These are phyloP conservation scores for Kluyveromyces wickerhamii DNA, from an alignment of 805 yeast genomes.

Conservation along the genomic window DNA sequence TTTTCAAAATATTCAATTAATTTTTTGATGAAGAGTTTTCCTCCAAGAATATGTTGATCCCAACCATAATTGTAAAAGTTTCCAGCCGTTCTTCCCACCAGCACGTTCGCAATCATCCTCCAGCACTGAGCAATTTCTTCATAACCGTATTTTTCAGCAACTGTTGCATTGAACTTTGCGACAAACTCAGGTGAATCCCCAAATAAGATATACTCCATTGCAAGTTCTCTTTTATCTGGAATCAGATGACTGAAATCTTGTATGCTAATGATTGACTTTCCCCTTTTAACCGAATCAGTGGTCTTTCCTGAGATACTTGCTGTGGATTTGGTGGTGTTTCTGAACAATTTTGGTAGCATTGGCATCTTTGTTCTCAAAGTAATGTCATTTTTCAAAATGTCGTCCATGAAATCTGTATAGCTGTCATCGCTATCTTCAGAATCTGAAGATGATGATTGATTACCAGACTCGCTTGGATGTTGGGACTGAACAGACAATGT, in stretches of 20 bases:
- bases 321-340: conserved; percentile 19
- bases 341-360: conserved; percentile 31
- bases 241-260: conserved; percentile 61
- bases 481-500: conserved; percentile 15
- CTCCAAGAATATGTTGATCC: conserved; percentile 79
- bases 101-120: conserved; percentile 45
- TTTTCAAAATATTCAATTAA: conserved; percentile 58
- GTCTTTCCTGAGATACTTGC: conserved; percentile 21
- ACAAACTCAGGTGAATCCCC: conserved; percentile 58
- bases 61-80: conserved; percentile 44
- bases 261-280: conserved; percentile 51
- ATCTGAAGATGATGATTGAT: conserved; percentile 20
- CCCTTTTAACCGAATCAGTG: conserved; percentile 21
- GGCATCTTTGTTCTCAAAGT: conserved; percentile 43
- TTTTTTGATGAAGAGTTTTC: conserved; percentile 53
- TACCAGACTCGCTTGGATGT: conserved; percentile 6
- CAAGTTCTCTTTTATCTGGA: conserved; percentile 68
- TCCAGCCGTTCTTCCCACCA: conserved; percentile 22
- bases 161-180: conserved; percentile 60
- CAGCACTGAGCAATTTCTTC: conserved; percentile 66
- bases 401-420: conserved; percentile 62
- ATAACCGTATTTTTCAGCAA: conserved; percentile 58
- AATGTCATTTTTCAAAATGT: conserved; percentile 50
- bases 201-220: conserved; percentile 54
- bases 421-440: conserved; percentile 43